Evolutionary conservation across 176 grass and related monocot genomes (phyloP).

Genomic region (Bothriochloa decipiens): DNA sequence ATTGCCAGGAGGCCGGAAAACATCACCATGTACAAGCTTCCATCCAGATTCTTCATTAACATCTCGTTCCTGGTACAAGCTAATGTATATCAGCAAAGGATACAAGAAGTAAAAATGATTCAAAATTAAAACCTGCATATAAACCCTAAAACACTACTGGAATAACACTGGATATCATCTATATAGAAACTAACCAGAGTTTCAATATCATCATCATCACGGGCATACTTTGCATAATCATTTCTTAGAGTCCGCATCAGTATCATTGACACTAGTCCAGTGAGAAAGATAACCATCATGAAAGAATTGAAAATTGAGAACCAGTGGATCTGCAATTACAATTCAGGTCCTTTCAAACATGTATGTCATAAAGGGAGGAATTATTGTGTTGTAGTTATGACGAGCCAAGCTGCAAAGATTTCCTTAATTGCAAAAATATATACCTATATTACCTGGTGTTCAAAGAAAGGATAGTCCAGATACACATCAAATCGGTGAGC

Average conservation of each 20-base stretch:
- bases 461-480: constrained; percentile 82
- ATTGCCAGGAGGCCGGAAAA: constrained; percentile 79
- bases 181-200: constrained; percentile 69
- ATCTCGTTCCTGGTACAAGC: constrained; percentile 78
- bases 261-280: constrained; percentile 95
- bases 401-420: background rate
- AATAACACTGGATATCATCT: constrained; percentile 14
- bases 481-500: constrained; percentile 76
- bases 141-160: background rate
- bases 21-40: constrained; percentile 99
- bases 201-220: constrained; percentile 94
- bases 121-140: background rate
- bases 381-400: background rate
- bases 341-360: constrained; percentile 13
- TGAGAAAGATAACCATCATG: constrained; percentile 99
- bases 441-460: constrained; percentile 61
- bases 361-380: background rate
- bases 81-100: constrained; percentile 31
- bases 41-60: constrained; percentile 96
- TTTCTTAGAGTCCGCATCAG: constrained; percentile 95
- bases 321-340: constrained; percentile 81
- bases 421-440: constrained; percentile 18
- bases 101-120: constrained; percentile 10
- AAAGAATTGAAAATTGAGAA: constrained; percentile 99
- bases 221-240: constrained; percentile 98